These are phyloP conservation scores for Delphinella strobiligena DNA, from an alignment of 2,329 filamentous ascomycete species.

Conservation along the genomic window DNA sequence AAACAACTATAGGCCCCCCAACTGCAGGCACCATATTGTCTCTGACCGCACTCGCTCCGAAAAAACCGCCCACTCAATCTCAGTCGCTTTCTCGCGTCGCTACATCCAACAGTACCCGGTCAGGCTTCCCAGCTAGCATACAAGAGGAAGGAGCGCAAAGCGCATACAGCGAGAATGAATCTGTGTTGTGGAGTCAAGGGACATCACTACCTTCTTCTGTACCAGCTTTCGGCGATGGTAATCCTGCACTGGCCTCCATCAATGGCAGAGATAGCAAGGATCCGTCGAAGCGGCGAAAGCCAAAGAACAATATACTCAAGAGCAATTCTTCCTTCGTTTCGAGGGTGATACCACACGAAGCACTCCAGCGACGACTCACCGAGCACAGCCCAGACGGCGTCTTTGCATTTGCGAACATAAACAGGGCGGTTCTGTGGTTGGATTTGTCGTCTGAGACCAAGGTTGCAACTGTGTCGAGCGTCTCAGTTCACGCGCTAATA, in stretches of 20 bases:
- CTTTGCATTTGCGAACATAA: slow-evolving; percentile 91
- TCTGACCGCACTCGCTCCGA: slow-evolving; percentile 55
- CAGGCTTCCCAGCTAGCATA: slow-evolving; percentile 25
- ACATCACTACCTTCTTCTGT: slow-evolving; percentile 8
- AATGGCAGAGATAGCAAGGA: slow-evolving; percentile 54
- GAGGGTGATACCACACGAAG: slow-evolving; percentile 84
- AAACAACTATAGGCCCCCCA: slow-evolving; percentile 73
- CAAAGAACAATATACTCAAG: slow-evolving; percentile 97
- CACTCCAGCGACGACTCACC: slow-evolving; percentile 61
- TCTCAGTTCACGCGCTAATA: background rate
- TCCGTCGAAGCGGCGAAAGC: slow-evolving; percentile 66
- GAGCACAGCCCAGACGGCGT: slow-evolving; percentile 69
- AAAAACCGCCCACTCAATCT: slow-evolving; percentile 28
- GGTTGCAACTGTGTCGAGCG: slow-evolving; percentile 27
- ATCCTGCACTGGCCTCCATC: slow-evolving; percentile 54
- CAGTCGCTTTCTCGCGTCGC: slow-evolving; percentile 25
- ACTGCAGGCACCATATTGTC: slow-evolving; percentile 77
- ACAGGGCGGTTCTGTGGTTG: slow-evolving; percentile 91
- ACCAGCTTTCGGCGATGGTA: slow-evolving; percentile 77
- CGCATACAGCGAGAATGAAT: slow-evolving; percentile 33
- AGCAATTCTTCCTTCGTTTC: slow-evolving; percentile 98
- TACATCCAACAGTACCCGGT: slow-evolving; percentile 29
- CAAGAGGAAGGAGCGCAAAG: slow-evolving; percentile 33
- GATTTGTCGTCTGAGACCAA: slow-evolving; percentile 69
- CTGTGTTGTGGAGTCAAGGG: slow-evolving; percentile 20